Percentiles rank a stretch among this genome's conserved stretches.
Conservation (phyloP, 2,329 filamentous ascomycete species). For the Ascomycota sp. region DNA sequence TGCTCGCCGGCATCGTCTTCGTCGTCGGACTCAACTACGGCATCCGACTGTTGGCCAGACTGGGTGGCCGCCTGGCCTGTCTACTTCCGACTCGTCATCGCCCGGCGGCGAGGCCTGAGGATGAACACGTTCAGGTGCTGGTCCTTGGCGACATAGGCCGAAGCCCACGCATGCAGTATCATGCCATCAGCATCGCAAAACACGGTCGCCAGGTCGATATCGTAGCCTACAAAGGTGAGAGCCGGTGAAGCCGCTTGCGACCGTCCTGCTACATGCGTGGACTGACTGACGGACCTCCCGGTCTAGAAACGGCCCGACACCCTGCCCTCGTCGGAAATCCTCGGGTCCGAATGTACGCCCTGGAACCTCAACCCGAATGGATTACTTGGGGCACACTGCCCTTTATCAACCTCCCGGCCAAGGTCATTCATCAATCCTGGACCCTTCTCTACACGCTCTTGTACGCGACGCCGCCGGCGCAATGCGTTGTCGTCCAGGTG, state of each 20-base stretch:
- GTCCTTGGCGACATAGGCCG: constrained; percentile 90
- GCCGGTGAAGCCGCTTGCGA: background rate
- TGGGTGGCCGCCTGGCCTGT: constrained; percentile 6
- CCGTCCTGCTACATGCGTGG: background rate
- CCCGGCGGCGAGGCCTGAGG: constrained; percentile 13
- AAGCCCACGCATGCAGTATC: constrained; percentile 96
- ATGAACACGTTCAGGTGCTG: constrained; percentile 50
- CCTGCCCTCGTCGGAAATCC: constrained; percentile 53
- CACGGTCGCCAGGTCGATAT: constrained; percentile 65
- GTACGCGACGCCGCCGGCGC: constrained; percentile 52
- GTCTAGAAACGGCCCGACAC: constrained; percentile 54
- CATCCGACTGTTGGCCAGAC: constrained; percentile 5
- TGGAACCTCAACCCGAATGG: constrained; percentile 44
- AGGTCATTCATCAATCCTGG: constrained; percentile 66
- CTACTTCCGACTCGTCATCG: constrained; percentile 15
- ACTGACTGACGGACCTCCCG: background rate
- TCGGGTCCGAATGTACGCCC: constrained; percentile 48
- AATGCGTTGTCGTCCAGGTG: constrained; percentile 73
- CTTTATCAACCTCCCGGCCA: constrained; percentile 61
- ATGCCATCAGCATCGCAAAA: constrained; percentile 77
- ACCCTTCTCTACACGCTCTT: constrained; percentile 51
- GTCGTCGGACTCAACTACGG: constrained; percentile 11
- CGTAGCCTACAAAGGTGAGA: constrained; percentile 63
- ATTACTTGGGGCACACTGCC: constrained; percentile 50
- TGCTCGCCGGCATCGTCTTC: constrained; percentile 13